Conservation (phyloP, 768 basidiomycete genomes). For the Daedaleopsis nitida region DNA sequence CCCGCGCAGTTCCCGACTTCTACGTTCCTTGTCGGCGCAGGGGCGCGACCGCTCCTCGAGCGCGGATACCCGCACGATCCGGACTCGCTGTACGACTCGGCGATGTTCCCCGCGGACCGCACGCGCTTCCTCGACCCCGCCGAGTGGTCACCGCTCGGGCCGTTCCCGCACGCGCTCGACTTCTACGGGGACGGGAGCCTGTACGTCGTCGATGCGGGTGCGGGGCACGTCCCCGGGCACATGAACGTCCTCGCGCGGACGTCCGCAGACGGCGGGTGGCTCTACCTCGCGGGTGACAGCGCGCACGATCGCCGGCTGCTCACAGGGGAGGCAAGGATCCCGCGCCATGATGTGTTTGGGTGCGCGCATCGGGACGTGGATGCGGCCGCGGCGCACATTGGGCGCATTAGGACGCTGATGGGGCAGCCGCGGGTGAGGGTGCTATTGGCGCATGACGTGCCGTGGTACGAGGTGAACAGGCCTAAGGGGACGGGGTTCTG, state of each 20-base stretch:
- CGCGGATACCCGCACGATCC: conserved; percentile 47
- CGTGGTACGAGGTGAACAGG: conserved; percentile 52
- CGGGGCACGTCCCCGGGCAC: conserved; percentile 58
- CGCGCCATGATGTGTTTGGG: conserved; percentile 27
- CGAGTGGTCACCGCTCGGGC: conserved; percentile 44
- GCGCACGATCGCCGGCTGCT: conserved; percentile 16
- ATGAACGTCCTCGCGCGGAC: conserved; percentile 57
- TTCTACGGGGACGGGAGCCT: conserved; percentile 59
- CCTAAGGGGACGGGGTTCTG: conserved; percentile 41
- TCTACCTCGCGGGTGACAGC: conserved; percentile 16
- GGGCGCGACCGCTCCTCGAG: conserved; percentile 36
- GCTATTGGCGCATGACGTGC: conserved; percentile 54
- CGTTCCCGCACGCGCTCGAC: conserved; percentile 53
- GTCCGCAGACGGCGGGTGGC: conserved; percentile 54
- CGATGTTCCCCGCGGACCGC: conserved; percentile 19
- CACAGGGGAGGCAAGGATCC: conserved; percentile 38
- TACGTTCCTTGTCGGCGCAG: conserved; percentile 50
- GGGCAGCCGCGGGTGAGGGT: conserved; percentile 44
- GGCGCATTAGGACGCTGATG: conserved; percentile 35
- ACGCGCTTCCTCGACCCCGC: conserved; percentile 30
- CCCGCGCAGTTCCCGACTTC: conserved; percentile 46
- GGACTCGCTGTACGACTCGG: conserved; percentile 26
- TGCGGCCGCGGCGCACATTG: conserved; percentile 44
- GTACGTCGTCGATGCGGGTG: conserved; percentile 53
- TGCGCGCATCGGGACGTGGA: conserved; percentile 48